Conservation (phyloP, 2,329 filamentous ascomycete species). For the Fusarium staphyleae region DNA sequence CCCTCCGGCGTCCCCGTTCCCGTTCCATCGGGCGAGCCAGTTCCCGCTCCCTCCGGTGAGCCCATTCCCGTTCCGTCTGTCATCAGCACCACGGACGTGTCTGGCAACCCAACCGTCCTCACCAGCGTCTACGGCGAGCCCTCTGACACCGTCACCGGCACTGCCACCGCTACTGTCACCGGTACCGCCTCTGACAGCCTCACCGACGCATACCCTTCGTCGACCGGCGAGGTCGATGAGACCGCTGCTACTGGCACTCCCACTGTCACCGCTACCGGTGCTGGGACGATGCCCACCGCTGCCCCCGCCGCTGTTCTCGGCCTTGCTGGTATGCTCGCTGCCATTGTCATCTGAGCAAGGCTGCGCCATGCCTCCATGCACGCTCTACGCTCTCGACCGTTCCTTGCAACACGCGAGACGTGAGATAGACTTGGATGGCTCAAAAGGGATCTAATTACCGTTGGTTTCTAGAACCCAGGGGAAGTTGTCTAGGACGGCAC, state of each 20-base stretch:
- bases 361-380: slow-evolving; percentile 15
- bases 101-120: slow-evolving; percentile 28
- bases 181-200: slow-evolving; percentile 23
- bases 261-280: slow-evolving; percentile 44
- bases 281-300: slow-evolving; percentile 34
- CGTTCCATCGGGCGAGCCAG: slow-evolving; percentile 17
- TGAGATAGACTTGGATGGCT: slow-evolving; percentile 27
- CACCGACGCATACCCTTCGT: slow-evolving; percentile 20
- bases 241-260: slow-evolving; percentile 38
- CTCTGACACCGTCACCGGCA: slow-evolving; percentile 27
- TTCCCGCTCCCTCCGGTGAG: slow-evolving; percentile 7
- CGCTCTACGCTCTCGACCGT: slow-evolving; percentile 20
- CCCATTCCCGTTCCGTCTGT: slow-evolving; percentile 16
- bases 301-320: slow-evolving; percentile 38
- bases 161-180: slow-evolving; percentile 23
- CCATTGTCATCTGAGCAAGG: slow-evolving; percentile 38
- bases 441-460: slow-evolving; percentile 13
- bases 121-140: slow-evolving; percentile 30
- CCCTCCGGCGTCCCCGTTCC: slow-evolving; percentile 11
- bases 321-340: slow-evolving; percentile 39
- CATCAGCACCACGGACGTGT: slow-evolving; percentile 29
- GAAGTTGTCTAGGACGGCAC: slow-evolving; percentile 32
- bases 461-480: slow-evolving; percentile 23
- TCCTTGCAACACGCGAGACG: slow-evolving; percentile 20
- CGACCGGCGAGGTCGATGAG: slow-evolving; percentile 25